These are phyloP conservation scores for Galeopsis tetrahit DNA, from an alignment of 257 asterid genomes.

Conservation along the genomic window DNA sequence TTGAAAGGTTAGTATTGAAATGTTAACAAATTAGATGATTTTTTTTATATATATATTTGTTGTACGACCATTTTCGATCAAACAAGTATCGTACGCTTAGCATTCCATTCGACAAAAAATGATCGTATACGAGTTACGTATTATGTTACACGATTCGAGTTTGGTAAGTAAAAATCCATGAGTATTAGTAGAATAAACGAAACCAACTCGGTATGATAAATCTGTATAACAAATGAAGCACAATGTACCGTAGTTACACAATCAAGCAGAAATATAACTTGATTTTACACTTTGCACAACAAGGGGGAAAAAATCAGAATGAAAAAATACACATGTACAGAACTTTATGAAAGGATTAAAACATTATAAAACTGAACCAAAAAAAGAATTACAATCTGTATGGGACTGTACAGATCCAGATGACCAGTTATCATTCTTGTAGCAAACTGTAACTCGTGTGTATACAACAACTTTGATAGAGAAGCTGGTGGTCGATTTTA, in stretches of 20 bases:
- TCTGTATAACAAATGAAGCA: not conserved
- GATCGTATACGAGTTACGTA: no score
- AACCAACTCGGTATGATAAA: not conserved
- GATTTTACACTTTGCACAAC: slow-evolving; percentile 1
- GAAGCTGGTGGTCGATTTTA: not conserved
- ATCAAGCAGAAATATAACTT: not conserved
- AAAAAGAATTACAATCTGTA: slow-evolving; percentile 5
- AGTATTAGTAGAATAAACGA: not conserved
- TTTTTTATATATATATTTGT: no score
- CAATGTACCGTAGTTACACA: not conserved
- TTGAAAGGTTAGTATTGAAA: not conserved
- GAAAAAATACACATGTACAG: slow-evolving; percentile 26
- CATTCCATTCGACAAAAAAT: no score
- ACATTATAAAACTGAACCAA: not conserved
- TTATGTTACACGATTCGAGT: no score
- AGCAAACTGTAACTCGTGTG: slow-evolving; percentile 22
- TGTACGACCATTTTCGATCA: no score
- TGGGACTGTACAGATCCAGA: slow-evolving; percentile 38
- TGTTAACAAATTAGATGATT: no score
- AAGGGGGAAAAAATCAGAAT: not conserved
- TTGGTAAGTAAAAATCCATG: not conserved
- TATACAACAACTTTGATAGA: slow-evolving; percentile 17
- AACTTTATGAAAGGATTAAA: slow-evolving; percentile 13
- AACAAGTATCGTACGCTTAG: no score
- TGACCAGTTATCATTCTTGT: slow-evolving; percentile 14